Base-by-base conservation (phyloP, 1,139 yeast species). In the Komagataea norvegica region DNA sequence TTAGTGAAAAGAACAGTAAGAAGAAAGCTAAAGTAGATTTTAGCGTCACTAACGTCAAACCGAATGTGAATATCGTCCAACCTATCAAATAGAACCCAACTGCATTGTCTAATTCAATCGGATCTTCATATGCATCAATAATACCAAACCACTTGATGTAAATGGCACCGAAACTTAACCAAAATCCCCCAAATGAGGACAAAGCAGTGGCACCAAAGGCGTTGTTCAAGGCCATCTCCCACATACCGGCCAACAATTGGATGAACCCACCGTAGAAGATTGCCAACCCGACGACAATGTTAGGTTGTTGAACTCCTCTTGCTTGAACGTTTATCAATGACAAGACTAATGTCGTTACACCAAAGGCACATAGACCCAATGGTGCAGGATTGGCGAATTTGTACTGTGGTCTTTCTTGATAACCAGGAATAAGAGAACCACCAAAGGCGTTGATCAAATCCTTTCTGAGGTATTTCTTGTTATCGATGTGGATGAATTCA, bases 161-260 rank as follows among this genome's bases (percentile, higher is more conserved):
- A 44, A 88, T 72, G 20, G 91, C 89, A 45, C 77, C 93, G 51
- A 62, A 74, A 30, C 89, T 69, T 60, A 85, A 70, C 96, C 96
- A 88, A 63, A 87, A 88, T 1, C 91, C 95, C 45, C 94, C 96
- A 57, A 68, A 88, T 6, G 93, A 81, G 18, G 81, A 64, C 43
- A 87, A 70, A 3, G 94, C 94, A 37, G 85, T 75, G 43, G 87
- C 95, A 77, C 95, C 96, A 68, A 87, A 88, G 39, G 95, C 79
- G 67, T 87, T 86, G 54, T 88, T 94, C 29, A 72, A 43, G 4
- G 82, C 81, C 51, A 80, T 69, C 55, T 79, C 87, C 74, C 83
- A 80, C 77, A 81, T 74, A 41, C 87, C 88, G n/a, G 88, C 85
- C 66, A 52, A 70, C 63, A 64, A 57, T 57, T 80, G 87, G 34